Evolutionary conservation across 768 basidiomycete genomes (phyloP).

Genomic region (Agrocybe chaxingu): DNA sequence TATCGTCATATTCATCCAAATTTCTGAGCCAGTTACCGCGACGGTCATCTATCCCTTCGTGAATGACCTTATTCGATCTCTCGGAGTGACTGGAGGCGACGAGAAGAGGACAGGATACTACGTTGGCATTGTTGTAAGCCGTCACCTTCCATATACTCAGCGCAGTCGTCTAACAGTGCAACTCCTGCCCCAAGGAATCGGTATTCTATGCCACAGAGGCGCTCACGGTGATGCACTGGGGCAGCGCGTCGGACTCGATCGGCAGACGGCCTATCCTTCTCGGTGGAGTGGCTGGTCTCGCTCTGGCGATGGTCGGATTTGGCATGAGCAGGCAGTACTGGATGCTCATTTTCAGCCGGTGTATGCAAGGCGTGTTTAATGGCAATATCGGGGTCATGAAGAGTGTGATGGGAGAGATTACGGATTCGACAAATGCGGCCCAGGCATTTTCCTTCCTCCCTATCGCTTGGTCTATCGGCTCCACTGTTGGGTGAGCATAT

Average conservation of each 20-base stretch:
- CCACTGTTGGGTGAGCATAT: slow-evolving; percentile 19
- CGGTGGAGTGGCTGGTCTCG: slow-evolving; percentile 58
- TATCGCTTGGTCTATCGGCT: slow-evolving; percentile 36
- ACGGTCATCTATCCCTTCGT: slow-evolving; percentile 71
- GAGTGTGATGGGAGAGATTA: slow-evolving; percentile 68
- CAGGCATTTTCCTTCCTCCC: slow-evolving; percentile 65
- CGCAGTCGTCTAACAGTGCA: neutral
- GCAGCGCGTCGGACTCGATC: slow-evolving; percentile 62
- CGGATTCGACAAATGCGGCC: slow-evolving; percentile 54
- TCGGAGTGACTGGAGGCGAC: slow-evolving; percentile 68
- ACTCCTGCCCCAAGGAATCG: slow-evolving; percentile 51
- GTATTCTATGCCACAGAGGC: slow-evolving; percentile 74
- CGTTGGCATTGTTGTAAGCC: slow-evolving; percentile 62
- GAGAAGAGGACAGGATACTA: slow-evolving; percentile 71
- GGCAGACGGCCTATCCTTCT: slow-evolving; percentile 75
- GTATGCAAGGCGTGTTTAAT: slow-evolving; percentile 16
- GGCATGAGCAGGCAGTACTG: slow-evolving; percentile 67
- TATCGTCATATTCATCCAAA: slow-evolving; percentile 66
- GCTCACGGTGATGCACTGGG: slow-evolving; percentile 69
- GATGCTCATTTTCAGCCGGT: slow-evolving; percentile 48
- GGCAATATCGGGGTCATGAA: slow-evolving; percentile 66
- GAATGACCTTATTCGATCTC: slow-evolving; percentile 52
- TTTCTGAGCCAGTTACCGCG: slow-evolving; percentile 70
- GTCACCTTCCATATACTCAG: neutral
- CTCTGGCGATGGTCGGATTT: slow-evolving; percentile 67